phyloP scores from a whole-genome alignment of 495 filamentous ascomycete species.

The Xylaria castorea region DNA sequence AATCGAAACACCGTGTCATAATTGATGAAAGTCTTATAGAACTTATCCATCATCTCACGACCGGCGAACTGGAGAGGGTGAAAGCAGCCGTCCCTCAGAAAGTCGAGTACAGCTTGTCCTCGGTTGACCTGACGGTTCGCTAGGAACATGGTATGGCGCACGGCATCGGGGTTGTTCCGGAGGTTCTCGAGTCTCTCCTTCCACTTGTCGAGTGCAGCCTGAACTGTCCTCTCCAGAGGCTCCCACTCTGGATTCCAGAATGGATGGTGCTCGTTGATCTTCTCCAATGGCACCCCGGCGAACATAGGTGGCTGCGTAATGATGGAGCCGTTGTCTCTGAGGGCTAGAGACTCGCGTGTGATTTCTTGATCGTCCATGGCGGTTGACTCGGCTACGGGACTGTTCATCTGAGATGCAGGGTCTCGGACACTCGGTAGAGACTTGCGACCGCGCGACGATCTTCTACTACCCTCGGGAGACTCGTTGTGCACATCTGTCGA shows the following conservation, averaged over 20 bases:
- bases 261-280: conserved; percentile 48
- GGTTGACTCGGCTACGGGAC: conserved; percentile 28
- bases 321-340: conserved; percentile 49
- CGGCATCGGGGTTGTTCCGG: conserved; percentile 27
- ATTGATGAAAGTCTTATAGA: conserved; percentile 45
- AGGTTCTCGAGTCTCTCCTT: conserved; percentile 45
- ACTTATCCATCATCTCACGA: conserved; percentile 48
- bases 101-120: conserved; percentile 51
- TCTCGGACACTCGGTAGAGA: conserved; percentile 40
- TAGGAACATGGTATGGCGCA: conserved; percentile 49
- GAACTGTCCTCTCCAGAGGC: conserved; percentile 41
- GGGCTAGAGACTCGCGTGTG: conserved; percentile 43
- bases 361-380: conserved; percentile 40
- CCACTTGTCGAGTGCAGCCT: conserved; percentile 45
- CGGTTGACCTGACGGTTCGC: conserved; percentile 56
- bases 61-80: conserved; percentile 57
- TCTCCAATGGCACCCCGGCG: conserved; percentile 52
- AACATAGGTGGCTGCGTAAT: conserved; percentile 50
- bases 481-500: conserved; percentile 24
- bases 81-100: conserved; percentile 49
- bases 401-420: conserved; percentile 33
- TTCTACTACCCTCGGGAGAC: conserved; percentile 30
- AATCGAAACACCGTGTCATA: conserved; percentile 58
- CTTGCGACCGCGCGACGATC: conserved; percentile 36
- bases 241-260: conserved; percentile 57